These are phyloP conservation scores for Candida broadrunensis DNA, from an alignment of 805 yeast genomes.

Conservation along the genomic window DNA sequence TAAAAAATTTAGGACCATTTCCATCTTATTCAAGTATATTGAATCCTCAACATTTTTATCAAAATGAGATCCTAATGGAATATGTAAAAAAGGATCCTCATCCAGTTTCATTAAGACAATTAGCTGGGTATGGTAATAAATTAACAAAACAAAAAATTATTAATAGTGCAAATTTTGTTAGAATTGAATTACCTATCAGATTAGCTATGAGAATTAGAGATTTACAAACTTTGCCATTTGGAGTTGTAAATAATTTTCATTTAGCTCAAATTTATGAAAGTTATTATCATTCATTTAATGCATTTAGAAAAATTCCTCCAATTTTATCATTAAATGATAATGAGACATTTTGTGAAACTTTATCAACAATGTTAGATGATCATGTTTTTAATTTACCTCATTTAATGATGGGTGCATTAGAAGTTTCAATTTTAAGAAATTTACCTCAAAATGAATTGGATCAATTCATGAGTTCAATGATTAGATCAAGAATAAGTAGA, in stretches of 20 bases:
- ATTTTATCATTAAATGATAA: constrained; percentile 75
- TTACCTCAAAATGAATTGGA: constrained; percentile 68
- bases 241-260: constrained; percentile 81
- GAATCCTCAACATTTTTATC: constrained; percentile 79
- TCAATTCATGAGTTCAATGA: constrained; percentile 67
- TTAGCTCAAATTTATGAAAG: constrained; percentile 85
- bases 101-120: constrained; percentile 85
- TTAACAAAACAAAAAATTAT: constrained; percentile 75
- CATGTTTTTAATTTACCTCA: constrained; percentile 84
- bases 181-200: constrained; percentile 80
- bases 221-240: constrained; percentile 78
- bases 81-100: constrained; percentile 71
- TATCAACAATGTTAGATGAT: constrained; percentile 66
- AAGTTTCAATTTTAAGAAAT: constrained; percentile 58
- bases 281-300: constrained; percentile 83
- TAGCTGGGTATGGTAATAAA: constrained; percentile 84
- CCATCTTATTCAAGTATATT: constrained; percentile 40
- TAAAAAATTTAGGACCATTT: constrained; percentile 37
- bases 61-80: constrained; percentile 62
- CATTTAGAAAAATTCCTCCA: constrained; percentile 69
- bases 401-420: constrained; percentile 89
- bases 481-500: constrained; percentile 85
- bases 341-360: constrained; percentile 61
- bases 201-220: constrained; percentile 77
- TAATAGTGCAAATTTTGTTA: constrained; percentile 83